Conservation (phyloP, 2,329 filamentous ascomycete species). For the Venturiaceae sp. region DNA sequence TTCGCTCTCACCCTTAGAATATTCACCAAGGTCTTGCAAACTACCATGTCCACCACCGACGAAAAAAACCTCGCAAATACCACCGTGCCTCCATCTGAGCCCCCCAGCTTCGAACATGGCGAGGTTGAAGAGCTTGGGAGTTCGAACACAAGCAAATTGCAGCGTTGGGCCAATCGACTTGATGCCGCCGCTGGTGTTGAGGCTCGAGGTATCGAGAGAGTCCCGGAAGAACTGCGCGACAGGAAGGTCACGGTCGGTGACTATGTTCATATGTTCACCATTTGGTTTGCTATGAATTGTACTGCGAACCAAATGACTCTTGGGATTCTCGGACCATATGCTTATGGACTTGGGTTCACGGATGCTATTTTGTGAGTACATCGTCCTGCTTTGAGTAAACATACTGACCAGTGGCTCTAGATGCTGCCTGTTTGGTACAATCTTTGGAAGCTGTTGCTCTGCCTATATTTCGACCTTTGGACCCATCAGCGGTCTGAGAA, state of each 20-base stretch:
- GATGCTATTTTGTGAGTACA: slow-evolving; percentile 15
- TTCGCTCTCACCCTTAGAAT: no score
- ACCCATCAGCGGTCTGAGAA: slow-evolving; percentile 13
- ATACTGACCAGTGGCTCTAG: slow-evolving; percentile 7
- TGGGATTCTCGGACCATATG: slow-evolving; percentile 15
- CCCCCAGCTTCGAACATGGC: no score
- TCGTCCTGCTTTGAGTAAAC: no score
- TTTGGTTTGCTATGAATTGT: not conserved
- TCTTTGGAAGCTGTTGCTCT: slow-evolving; percentile 16
- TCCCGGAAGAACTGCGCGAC: not conserved
- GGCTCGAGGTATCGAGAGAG: not conserved
- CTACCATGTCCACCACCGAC: no score
- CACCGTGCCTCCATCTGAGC: no score
- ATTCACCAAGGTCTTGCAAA: no score
- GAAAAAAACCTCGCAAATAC: no score
- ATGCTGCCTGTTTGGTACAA: slow-evolving; percentile 15
- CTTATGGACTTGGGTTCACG: slow-evolving; percentile 14
- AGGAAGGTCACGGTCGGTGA: slow-evolving; percentile 12
- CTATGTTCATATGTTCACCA: slow-evolving; percentile 12
- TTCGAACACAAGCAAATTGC: no score
- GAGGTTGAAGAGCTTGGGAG: no score
- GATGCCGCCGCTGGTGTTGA: no score
- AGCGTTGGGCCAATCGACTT: slow-evolving; percentile 16
- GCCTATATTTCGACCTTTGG: slow-evolving; percentile 17
- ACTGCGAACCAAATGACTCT: no score